Evolutionary conservation across 1,284 basidiomycete species (phyloP), one percentile per base, ranked within the genome.

Genomic region (Ceratobasidium sp.): DNA sequence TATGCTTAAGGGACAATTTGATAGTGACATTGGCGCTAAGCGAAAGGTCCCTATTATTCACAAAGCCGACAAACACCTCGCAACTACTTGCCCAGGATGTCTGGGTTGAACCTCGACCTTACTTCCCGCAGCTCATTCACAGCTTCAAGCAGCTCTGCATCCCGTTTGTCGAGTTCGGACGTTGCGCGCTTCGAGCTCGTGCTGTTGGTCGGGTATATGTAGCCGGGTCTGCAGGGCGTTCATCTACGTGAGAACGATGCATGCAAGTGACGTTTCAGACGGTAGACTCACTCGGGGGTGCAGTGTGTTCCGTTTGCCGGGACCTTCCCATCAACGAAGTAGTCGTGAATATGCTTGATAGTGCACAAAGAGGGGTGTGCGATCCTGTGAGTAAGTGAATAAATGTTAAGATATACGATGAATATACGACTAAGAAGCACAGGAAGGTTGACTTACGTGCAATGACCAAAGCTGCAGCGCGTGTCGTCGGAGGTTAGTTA

Each of bases 301-400:
- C 82, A 83, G 33, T 63, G 71, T 15, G 81, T 80, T 33, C 78
- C 78, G n/a, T 75, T 63, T 39, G 66, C 60, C 6, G 82, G 82
- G 2, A 83, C 77, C n/a, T 23, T 42, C 20, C 82, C 82, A 39
- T 82, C 66, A 42, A 82, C 28, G 70, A 83, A 81, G 72, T 83
- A 82, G 40, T 71, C 40, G 18, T 79, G 79, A 1, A 80, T 77
- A 2, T 63, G 28, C 64, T 80, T 81, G 6, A 79, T 78, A 7
- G 81, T 81, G 60, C 82, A 83, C 26, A 82, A 69, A 0, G 80
- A 81, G 3, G 82, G 82, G 20, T 83, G 82, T 1, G 82, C 80
- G 51, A 72, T 39, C 2, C 72, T 75, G 26, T 73, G 12, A 10
- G 23, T 40, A 13, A 12, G 33, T n/a, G 44, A 39, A 20, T 49